These are phyloP conservation scores for Teratosphaeria gauchensis DNA, from an alignment of 2,329 filamentous ascomycete species.

Conservation along the genomic window DNA sequence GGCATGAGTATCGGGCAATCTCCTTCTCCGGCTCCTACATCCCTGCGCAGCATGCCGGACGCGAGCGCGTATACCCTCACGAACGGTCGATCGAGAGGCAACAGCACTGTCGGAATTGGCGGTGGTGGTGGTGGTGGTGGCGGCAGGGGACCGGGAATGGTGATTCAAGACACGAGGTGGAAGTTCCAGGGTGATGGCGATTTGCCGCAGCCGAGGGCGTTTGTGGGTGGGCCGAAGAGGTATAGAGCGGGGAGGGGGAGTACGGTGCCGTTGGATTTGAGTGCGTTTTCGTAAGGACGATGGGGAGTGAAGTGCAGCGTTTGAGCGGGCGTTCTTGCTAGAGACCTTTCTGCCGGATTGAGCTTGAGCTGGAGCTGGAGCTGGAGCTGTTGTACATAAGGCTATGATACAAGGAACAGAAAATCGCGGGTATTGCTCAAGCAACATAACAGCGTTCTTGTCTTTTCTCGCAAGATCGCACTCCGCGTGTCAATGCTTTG, in stretches of 20 bases:
- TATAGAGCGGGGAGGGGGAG: conserved; percentile 89
- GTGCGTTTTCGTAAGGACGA: conserved; percentile 39
- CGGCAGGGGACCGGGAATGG: conserved; percentile 22
- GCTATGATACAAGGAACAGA: no score
- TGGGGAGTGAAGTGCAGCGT: neutral
- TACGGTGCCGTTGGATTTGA: conserved; percentile 83
- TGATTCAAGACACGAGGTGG: conserved; percentile 72
- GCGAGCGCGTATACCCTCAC: conserved; percentile 25
- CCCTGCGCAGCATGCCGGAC: neutral
- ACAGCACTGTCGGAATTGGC: neutral
- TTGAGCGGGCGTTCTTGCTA: neutral
- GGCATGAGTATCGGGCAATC: conserved; percentile 11
- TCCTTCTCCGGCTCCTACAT: conserved; percentile 1
- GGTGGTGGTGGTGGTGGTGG: conserved; percentile 11
- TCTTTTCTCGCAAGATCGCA: neutral
- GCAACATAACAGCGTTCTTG: no score
- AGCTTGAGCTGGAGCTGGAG: no score
- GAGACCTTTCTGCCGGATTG: neutral
- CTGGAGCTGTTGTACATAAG: no score
- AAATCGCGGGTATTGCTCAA: no score
- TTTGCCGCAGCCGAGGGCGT: conserved; percentile 77
- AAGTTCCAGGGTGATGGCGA: conserved; percentile 74
- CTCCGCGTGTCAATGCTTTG: neutral
- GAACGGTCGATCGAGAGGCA: conserved; percentile 22
- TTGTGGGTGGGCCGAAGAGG: conserved; percentile 60